Evolutionary conservation across 441 rosid genomes (phyloP), one percentile per base, ranked within the genome.

Genomic region (Pelargonium cotyledonis): DNA sequence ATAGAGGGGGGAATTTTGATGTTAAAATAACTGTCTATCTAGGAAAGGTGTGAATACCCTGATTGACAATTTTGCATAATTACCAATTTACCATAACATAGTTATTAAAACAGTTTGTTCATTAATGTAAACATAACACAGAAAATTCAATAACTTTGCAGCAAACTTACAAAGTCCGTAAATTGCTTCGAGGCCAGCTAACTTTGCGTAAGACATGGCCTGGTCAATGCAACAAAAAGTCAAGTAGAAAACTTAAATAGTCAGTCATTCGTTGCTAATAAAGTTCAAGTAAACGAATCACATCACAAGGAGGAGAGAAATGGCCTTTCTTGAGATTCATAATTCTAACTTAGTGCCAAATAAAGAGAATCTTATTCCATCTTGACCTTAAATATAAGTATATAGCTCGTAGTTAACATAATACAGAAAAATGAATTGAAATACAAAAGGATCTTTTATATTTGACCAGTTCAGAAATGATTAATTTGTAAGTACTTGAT

Each of bases 161-260:
- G 49, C 18, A 26, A 31, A 82, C 98, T 92, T 88, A 92, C 98
- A 92, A 57, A 94, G 83, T 64, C 99, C 99, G 73, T 91, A 95
- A 46, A 95, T 91, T 16, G 99, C 80, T 65, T 83, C 81, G 77
- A 57, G 62, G 26, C 62, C 62, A 7, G 62, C 62, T 57, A 57
- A 57, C 9, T 57, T 57, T 57, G 62, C 62, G 29, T 57, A 57
- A 57, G 62, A 57, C 62, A 57, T 57, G 62, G 62, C 62, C 62
- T 57, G 62, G 62, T 57, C 62, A 85, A 76, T 63, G 74, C 67
- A 82, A 68, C 43, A 76, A 63, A 68, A 46, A 69, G 61, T 63
- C 29, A 77, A 63, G 26, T n/a, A 38, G 41, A 62, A 19, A 38
- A 55, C 63, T 15, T 1, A 15, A 19, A 40, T 41, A 29, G 19